Percentiles rank a stretch among this genome's conserved stretches.
Conservation (phyloP, 2,329 filamentous ascomycete genomes). For the Helminthosporium solani region DNA sequence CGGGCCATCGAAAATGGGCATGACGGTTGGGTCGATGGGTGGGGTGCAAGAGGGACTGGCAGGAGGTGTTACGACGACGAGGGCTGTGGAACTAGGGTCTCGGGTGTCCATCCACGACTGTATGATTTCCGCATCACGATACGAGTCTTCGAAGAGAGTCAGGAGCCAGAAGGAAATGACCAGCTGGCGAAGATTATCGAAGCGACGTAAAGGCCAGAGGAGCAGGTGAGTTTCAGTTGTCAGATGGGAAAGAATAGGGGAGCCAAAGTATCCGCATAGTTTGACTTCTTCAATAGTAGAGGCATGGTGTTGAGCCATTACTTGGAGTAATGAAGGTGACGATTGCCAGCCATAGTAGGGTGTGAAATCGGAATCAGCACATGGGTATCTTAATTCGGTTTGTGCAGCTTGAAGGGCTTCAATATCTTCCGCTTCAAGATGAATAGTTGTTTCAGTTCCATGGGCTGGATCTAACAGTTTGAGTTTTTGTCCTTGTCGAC, state of each 20-base stretch:
- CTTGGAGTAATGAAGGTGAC: conserved; percentile 44
- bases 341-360: conserved; percentile 46
- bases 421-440: conserved; percentile 34
- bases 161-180: conserved; percentile 47
- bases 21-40: conserved; percentile 29
- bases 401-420: conserved; percentile 26
- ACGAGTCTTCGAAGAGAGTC: conserved; percentile 42
- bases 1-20: conserved; percentile 22
- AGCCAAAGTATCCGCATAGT: conserved; percentile 50
- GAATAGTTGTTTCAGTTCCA: conserved; percentile 17
- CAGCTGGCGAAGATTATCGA: conserved; percentile 45
- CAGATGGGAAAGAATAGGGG: conserved; percentile 42
- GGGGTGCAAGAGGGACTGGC: conserved; percentile 13
- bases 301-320: conserved; percentile 45
- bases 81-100: conserved; percentile 41
- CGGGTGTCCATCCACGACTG: conserved; percentile 47
- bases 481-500: conserved; percentile 36
- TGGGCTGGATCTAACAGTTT: conserved; percentile 29
- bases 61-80: conserved; percentile 38
- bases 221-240: conserved; percentile 43
- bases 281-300: conserved; percentile 48
- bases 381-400: conserved; percentile 19
- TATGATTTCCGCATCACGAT: conserved; percentile 47
- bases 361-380: conserved; percentile 31
- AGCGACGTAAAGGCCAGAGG: conserved; percentile 44